Conservation (phyloP, 1,139 yeast genomes). For the Geotrichum phurueaensis region DNA sequence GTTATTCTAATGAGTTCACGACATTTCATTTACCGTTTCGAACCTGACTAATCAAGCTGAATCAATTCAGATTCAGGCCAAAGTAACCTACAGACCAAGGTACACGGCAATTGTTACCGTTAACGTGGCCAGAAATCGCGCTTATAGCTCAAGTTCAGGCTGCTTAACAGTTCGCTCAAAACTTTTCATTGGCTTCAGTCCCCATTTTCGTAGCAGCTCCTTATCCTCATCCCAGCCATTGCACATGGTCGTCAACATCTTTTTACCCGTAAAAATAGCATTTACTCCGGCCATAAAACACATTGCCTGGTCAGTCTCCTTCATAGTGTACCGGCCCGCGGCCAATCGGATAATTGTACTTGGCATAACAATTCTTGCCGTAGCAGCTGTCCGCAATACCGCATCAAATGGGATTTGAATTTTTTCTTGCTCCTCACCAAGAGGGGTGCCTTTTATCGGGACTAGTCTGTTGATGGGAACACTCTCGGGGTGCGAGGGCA, state of each 20-base stretch:
- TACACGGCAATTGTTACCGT: neutral
- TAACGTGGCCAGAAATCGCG: neutral
- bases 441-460: constrained; percentile 76
- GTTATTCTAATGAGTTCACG: no score
- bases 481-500: constrained; percentile 70
- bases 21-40: no score
- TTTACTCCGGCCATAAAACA: constrained; percentile 76
- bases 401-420: constrained; percentile 52
- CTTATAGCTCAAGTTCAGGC: neutral
- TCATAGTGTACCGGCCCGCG: constrained; percentile 79
- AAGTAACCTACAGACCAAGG: neutral
- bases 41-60: no score
- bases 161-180: constrained; percentile 30
- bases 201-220: constrained; percentile 64
- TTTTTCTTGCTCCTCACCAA: constrained; percentile 42
- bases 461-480: constrained; percentile 74
- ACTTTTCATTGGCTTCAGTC: constrained; percentile 61
- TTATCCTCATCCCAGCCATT: constrained; percentile 82
- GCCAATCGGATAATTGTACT: constrained; percentile 63
- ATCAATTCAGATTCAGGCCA: neutral
- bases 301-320: constrained; percentile 65
- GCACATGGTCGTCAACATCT: constrained; percentile 77
- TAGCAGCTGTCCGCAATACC: constrained; percentile 63
- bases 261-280: constrained; percentile 77
- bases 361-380: constrained; percentile 74